Base-by-base conservation (phyloP, 495 filamentous ascomycete species). In the Trichoderma reesei region DNA sequence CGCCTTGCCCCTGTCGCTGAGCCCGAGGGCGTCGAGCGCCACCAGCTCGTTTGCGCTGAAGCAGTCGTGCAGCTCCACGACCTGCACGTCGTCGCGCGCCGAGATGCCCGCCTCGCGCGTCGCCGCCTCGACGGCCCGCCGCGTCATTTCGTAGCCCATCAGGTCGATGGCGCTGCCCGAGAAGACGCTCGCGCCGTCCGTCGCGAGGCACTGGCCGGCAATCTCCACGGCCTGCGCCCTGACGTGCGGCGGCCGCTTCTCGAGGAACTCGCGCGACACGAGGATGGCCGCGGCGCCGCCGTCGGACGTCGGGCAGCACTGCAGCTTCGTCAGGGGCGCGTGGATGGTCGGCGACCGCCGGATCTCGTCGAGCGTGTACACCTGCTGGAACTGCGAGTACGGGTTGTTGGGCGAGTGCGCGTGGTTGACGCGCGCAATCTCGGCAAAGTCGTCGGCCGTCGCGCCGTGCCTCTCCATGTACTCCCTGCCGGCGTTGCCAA, bases 381-480 rank as follows among this genome's bases (percentile, higher is more conserved):
- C 88, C 68, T 92, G 86, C 66, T 88, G 88, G 80, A 98, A 98
- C 75, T 98, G 94, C 5, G 91, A 93, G 80, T 98, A 98, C 3
- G 94, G 94, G 80, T 98, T 98, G 66, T 88, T 83, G 71, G 86
- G 86, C 5, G 87, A 91, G 80, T 98, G 94, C 65, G 84, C 84
- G 74, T 98, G 94, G 79, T 96, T 97, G 70, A 97, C 78, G 66
- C 94, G 87, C n/a, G 86, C 93, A 67, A 98, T 96, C 75, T 97
- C 93, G 13, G 88, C 94, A 73, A 97, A 96, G 79, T 97, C 92
- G 68, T 89, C 87, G n/a, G 80, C 67, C 65, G 79, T 90, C 64
- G 92, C 92, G 38, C 91, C 93, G 75, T 88, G 90, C 86, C 90
- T 95, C 79, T 96, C 90, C 82, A 96, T 96, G 71, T 98, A 97